These are phyloP conservation scores for Crataegus laevigata DNA, from an alignment of 306 rosid species.

Conservation along the genomic window DNA sequence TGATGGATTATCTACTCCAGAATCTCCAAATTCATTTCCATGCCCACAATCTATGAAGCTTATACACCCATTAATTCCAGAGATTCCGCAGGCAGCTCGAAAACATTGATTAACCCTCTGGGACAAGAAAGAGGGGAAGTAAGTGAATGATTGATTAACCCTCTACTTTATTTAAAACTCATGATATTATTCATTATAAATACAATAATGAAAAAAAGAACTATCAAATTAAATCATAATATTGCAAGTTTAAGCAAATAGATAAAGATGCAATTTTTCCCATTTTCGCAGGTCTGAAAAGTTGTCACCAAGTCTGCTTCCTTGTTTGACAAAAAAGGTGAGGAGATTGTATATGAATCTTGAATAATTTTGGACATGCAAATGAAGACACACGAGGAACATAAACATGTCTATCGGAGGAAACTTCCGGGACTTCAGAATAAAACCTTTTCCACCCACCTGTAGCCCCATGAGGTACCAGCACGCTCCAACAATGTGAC, in stretches of 20 bases:
- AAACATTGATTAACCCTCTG: conserved; percentile 86
- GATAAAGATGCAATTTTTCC: neutral
- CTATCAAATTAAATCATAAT: neutral
- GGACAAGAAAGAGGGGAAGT: conserved; percentile 17
- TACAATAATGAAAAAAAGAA: neutral
- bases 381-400: neutral
- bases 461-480: conserved; percentile 89
- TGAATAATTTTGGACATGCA: neutral
- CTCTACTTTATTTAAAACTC: neutral
- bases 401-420: neutral
- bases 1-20: neutral
- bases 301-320: neutral
- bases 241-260: neutral
- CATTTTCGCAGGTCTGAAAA: neutral
- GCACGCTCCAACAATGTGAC: conserved; percentile 71
- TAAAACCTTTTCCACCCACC: conserved; percentile 25
- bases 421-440: neutral
- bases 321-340: too few species aligned
- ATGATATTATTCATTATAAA: neutral
- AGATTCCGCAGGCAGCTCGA: conserved; percentile 37
- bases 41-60: conserved; percentile 60
- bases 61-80: conserved; percentile 7
- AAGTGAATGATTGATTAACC: conserved; percentile 4
- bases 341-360: neutral
- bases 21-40: neutral